Percentiles rank a stretch among this genome's conserved stretches.
Conservation (phyloP, 495 filamentous ascomycete genomes). For the Oidiodendron maius region DNA sequence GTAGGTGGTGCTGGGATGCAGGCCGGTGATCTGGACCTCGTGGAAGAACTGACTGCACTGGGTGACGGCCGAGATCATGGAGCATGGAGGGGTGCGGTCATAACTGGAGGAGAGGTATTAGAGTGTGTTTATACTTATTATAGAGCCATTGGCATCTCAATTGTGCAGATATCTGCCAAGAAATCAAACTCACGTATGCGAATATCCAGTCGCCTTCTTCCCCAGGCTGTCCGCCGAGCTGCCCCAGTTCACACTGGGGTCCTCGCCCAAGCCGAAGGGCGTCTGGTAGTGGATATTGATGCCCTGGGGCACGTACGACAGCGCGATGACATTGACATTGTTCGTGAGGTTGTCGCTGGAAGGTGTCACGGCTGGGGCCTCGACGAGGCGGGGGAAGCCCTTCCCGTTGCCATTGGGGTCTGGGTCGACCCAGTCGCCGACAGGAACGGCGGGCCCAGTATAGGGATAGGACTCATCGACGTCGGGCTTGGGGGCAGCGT, state of each 20-base stretch:
- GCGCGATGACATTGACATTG: constrained; percentile 48
- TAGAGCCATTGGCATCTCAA: too few relatives aligned
- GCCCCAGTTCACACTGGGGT: constrained; percentile 38
- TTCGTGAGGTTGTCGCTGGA: constrained; percentile 33
- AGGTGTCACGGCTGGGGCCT: constrained; percentile 49
- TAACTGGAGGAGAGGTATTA: too few relatives aligned
- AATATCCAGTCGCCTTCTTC: constrained; percentile 28
- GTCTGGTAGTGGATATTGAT: constrained; percentile 51
- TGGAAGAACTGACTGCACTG: constrained; percentile 47
- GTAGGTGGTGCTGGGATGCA: constrained; percentile 37
- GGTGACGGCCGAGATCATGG: constrained; percentile 33
- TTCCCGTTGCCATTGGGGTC: constrained; percentile 47
- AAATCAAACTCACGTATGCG: constrained; percentile 46
- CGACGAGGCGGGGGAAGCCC: constrained; percentile 44
- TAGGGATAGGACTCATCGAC: constrained; percentile 38
- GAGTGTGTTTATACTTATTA: too few relatives aligned
- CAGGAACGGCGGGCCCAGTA: constrained; percentile 39
- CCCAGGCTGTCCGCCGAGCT: constrained; percentile 23
- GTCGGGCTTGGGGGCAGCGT: constrained; percentile 24
- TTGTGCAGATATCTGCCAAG: too few relatives aligned
- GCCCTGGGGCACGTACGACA: constrained; percentile 42
- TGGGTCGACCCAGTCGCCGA: constrained; percentile 45
- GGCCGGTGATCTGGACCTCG: constrained; percentile 31
- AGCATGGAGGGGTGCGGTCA: constrained; percentile 46
- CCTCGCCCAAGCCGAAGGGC: constrained; percentile 39